Conservation (phyloP, 140 eudicot species). For the Erigeron philadelphicus region DNA sequence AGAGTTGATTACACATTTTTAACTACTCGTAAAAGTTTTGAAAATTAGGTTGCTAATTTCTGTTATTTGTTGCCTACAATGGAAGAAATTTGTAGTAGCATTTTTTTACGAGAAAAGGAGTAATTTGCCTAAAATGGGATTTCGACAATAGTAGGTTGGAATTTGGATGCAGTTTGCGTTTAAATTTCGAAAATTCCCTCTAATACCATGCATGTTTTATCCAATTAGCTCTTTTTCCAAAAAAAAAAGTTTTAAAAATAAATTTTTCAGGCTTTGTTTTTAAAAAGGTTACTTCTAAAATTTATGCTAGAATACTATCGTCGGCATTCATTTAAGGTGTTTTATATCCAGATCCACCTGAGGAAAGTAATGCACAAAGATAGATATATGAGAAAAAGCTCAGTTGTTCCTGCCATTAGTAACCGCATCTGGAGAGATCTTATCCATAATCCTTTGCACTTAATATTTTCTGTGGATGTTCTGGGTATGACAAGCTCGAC, state of each 20-base stretch:
- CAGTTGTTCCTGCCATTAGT: constrained; percentile 79
- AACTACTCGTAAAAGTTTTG: neutral
- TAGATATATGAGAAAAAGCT: constrained; percentile 93
- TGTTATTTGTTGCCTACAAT: neutral
- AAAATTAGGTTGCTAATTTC: neutral
- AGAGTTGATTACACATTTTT: neutral
- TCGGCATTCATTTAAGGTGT: constrained; percentile 10
- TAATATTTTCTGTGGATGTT: constrained; percentile 86
- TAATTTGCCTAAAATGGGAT: neutral
- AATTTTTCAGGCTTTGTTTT: neutral
- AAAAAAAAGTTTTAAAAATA: neutral
- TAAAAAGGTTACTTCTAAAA: neutral
- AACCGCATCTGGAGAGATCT: constrained; percentile 92
- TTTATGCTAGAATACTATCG: constrained; percentile 6
- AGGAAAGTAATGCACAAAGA: constrained; percentile 90
- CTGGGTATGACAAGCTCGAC: constrained; percentile 99
- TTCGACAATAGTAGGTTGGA: constrained; percentile 9
- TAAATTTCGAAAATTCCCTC: neutral
- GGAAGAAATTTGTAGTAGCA: neutral
- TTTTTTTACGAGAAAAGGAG: neutral
- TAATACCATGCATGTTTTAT: neutral
- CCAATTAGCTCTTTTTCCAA: neutral
- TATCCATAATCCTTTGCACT: constrained; percentile 89
- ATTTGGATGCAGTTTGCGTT: neutral
- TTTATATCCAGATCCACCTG: constrained; percentile 63